A percentile compares a stretch with the other conserved stretches of the same genome.
These are phyloP conservation scores for Phytophthora multivora DNA, from an alignment of 352 stramenopile genomes.

Conservation along the genomic window DNA sequence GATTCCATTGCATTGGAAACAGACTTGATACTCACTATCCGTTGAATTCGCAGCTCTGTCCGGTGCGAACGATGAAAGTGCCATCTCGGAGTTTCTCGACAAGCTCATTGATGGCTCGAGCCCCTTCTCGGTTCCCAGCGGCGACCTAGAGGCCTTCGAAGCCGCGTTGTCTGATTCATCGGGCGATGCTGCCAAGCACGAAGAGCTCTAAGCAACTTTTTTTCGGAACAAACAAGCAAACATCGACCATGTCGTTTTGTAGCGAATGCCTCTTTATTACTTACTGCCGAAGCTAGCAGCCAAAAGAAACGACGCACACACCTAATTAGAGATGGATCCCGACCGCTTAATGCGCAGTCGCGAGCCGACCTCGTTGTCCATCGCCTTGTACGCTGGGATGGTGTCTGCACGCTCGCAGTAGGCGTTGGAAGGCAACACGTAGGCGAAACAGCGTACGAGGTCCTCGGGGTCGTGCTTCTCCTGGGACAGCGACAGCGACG, in stretches of 20 bases:
- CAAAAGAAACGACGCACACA: background rate
- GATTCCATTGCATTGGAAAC: too few species aligned
- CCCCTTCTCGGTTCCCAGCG: conserved; percentile 39
- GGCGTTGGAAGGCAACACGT: conserved; percentile 69
- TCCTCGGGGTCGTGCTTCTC: conserved; percentile 62
- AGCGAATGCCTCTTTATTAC: conserved; percentile 29
- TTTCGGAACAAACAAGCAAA: conserved; percentile 11
- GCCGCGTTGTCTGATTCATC: conserved; percentile 17
- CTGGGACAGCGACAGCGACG: conserved; percentile 63
- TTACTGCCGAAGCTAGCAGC: conserved; percentile 16
- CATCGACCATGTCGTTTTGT: background rate
- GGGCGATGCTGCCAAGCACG: conserved; percentile 23
- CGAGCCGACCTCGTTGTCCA: conserved; percentile 76
- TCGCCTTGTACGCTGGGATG: conserved; percentile 70
- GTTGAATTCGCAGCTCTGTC: conserved; percentile 38
- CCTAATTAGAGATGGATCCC: conserved; percentile 53
- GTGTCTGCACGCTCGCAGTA: conserved; percentile 86
- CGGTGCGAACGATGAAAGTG: conserved; percentile 32
- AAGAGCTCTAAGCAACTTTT: conserved; percentile 27
- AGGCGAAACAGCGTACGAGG: conserved; percentile 76
- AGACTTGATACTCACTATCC: conserved; percentile 1
- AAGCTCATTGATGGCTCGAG: conserved; percentile 71
- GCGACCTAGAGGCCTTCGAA: conserved; percentile 31
- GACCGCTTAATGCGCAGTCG: conserved; percentile 67
- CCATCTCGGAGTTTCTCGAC: conserved; percentile 57